phyloP scores from a whole-genome alignment of 2,329 filamentous ascomycete species.

The Pseudogymnoascus sp. region DNA sequence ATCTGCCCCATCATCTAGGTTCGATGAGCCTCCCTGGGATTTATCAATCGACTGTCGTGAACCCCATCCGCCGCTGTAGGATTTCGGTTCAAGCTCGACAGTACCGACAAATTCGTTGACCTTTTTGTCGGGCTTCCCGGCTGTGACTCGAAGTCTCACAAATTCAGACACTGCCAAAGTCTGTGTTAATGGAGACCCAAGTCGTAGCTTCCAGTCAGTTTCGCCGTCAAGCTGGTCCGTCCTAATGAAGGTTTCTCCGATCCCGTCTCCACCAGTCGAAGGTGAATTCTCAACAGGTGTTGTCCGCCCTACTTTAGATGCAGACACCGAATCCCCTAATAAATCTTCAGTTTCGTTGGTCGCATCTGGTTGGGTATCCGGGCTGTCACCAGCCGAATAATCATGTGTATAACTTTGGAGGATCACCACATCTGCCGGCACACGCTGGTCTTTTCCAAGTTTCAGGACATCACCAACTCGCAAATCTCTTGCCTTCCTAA shows the following conservation, averaged over 20 bases:
- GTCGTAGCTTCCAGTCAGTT: constrained; percentile 93
- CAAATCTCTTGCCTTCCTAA: constrained; percentile 76
- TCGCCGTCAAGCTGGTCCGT: constrained; percentile 97
- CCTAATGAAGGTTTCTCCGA: constrained; percentile 87
- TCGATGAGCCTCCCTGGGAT: constrained; percentile 22
- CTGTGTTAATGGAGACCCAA: constrained; percentile 82
- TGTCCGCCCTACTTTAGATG: constrained; percentile 21
- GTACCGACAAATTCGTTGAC: constrained; percentile 96
- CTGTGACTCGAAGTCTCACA: constrained; percentile 60
- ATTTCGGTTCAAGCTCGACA: constrained; percentile 60
- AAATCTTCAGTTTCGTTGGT: constrained; percentile 18
- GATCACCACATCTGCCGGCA: constrained; percentile 91
- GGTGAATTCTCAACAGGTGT: constrained; percentile 17
- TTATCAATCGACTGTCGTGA: constrained; percentile 26
- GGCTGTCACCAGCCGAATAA: constrained; percentile 26
- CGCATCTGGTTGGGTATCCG: constrained; percentile 17
- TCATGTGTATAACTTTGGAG: constrained; percentile 69
- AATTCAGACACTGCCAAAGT: constrained; percentile 65
- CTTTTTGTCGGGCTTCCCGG: constrained; percentile 83
- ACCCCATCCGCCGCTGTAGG: constrained; percentile 31
- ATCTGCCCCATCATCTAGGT: constrained; percentile 19
- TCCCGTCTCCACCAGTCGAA: constrained; percentile 23
- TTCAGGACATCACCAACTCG: constrained; percentile 95
- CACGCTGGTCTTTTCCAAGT: constrained; percentile 80
- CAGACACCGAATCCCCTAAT: constrained; percentile 25